Evolutionary conservation across 176 grass and related monocot genomes (phyloP).

Genomic region (Hsuehochloa calcarea): DNA sequence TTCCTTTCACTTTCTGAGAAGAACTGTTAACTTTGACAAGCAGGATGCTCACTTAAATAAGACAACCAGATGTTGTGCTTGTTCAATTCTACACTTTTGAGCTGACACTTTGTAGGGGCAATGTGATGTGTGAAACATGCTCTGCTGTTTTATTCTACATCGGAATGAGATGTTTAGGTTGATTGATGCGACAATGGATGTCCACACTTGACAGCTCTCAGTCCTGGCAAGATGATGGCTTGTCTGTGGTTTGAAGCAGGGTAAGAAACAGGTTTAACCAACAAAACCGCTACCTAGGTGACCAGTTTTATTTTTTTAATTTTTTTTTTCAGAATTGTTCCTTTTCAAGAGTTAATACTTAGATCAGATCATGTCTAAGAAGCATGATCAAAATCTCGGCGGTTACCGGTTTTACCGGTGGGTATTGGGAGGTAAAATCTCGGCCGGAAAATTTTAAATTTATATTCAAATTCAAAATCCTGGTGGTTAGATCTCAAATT

Average conservation of each 20-base stretch:
- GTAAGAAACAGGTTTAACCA: background rate
- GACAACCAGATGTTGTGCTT: background rate
- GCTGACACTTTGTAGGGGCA: background rate
- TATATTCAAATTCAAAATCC: too few relatives aligned
- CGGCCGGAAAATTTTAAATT: too few relatives aligned
- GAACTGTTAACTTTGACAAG: background rate
- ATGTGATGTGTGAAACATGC: background rate
- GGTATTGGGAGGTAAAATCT: too few relatives aligned
- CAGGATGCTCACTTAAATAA: background rate
- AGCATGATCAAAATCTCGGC: too few relatives aligned
- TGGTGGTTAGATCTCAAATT: too few relatives aligned
- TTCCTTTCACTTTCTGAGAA: background rate
- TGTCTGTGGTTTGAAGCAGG: background rate
- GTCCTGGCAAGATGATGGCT: background rate
- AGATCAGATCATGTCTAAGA: too few relatives aligned
- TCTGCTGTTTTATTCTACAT: constrained; percentile 14
- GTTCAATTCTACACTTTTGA: background rate
- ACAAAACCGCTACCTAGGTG: background rate
- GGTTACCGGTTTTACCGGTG: too few relatives aligned
- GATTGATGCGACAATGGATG: background rate
- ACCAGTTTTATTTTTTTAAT: background rate
- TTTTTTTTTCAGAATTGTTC: background rate
- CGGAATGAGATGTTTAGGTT: background rate
- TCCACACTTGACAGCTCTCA: background rate
- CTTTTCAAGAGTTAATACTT: background rate